These are phyloP conservation scores for Rhodotorula toruloides DNA, from an alignment of 768 basidiomycete species.

Conservation along the genomic window DNA sequence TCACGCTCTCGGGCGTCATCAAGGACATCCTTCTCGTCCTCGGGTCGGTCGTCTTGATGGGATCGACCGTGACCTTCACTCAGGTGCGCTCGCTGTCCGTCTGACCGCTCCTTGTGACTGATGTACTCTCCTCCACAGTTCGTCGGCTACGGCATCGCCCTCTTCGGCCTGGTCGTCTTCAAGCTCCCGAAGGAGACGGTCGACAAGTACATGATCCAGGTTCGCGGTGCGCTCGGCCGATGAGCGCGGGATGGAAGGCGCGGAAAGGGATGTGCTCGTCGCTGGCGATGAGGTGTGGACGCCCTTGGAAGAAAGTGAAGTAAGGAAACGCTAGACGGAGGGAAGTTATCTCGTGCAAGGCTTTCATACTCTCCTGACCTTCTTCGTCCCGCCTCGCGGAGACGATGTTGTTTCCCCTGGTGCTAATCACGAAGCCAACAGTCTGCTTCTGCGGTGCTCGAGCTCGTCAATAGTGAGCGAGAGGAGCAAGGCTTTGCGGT, in stretches of 20 bases:
- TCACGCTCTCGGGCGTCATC: slow-evolving; percentile 68
- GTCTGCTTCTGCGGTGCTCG: too few species aligned
- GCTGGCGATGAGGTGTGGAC: background rate
- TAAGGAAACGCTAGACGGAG: too few species aligned
- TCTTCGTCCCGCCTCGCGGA: too few species aligned
- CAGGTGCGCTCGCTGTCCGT: slow-evolving; percentile 57
- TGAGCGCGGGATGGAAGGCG: background rate
- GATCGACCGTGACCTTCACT: slow-evolving; percentile 68
- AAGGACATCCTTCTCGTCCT: slow-evolving; percentile 91
- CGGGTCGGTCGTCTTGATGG: slow-evolving; percentile 82
- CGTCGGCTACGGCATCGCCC: slow-evolving; percentile 77
- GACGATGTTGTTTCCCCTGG: too few species aligned
- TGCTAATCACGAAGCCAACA: too few species aligned
- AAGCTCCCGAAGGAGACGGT: slow-evolving; percentile 41
- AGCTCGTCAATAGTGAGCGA: too few species aligned
- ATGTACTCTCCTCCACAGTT: background rate
- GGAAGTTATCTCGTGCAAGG: too few species aligned
- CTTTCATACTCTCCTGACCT: too few species aligned
- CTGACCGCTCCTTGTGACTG: too few species aligned
- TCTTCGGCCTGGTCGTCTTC: slow-evolving; percentile 56
- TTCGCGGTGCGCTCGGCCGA: slow-evolving; percentile 20
- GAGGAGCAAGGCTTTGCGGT: too few species aligned
- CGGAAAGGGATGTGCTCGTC: background rate
- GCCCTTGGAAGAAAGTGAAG: too few species aligned
- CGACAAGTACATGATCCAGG: slow-evolving; percentile 33